phyloP scores from a whole-genome alignment of 768 basidiomycete genomes.

The Rhodotorula sphaerocarpa region DNA sequence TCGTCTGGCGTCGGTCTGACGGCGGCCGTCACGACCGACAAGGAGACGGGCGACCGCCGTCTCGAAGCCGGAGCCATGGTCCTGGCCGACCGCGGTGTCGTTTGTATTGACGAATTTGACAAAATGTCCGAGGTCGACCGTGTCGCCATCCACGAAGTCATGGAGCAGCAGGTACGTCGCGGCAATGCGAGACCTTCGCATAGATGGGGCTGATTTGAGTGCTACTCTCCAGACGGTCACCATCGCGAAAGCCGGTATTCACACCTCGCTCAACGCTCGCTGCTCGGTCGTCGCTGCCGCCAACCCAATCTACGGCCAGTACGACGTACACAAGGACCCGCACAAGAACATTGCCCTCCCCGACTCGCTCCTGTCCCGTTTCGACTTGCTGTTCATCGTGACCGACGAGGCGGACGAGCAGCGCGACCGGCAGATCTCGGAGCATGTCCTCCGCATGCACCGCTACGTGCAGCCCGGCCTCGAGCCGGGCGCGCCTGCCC shows the following conservation, averaged over 20 bases:
- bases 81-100: conserved; percentile 93
- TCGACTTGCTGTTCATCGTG: conserved; percentile 94
- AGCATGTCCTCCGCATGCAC: conserved; percentile 95
- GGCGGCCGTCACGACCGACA: conserved; percentile 95
- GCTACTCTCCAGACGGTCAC: conserved; percentile 86
- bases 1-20: conserved; percentile 99
- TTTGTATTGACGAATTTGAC: conserved; percentile 99
- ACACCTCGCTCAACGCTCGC: conserved; percentile 92
- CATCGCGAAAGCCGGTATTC: conserved; percentile 98
- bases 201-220: neutral
- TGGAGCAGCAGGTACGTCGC: conserved; percentile 53
- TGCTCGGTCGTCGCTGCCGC: conserved; percentile 97
- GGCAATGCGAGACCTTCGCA: no score
- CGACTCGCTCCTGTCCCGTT: conserved; percentile 94
- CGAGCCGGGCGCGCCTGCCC: conserved; percentile 79
- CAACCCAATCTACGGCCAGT: conserved; percentile 97
- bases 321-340: conserved; percentile 98
- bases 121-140: conserved; percentile 99
- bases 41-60: conserved; percentile 87
- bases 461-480: conserved; percentile 91
- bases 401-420: conserved; percentile 96
- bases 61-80: conserved; percentile 99
- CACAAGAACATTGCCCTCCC: conserved; percentile 98
- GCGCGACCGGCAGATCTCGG: conserved; percentile 86
- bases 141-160: conserved; percentile 99